Base-by-base conservation (phyloP, 148 eudicot species). In the Agrostemma githago region DNA sequence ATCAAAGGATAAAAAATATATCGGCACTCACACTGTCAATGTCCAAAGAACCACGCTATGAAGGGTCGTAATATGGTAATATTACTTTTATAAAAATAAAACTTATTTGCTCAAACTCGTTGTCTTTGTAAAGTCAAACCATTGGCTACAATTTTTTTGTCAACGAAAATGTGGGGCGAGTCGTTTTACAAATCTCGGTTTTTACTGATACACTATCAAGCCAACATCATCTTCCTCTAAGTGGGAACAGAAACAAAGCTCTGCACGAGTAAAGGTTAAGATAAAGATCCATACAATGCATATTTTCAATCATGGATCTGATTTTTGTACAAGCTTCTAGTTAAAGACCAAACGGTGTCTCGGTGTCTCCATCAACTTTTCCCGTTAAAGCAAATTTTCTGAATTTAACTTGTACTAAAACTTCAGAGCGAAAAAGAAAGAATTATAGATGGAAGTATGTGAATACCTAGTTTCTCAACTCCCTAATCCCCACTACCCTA, bases 71-170 rank as follows among this genome's bases (percentile, higher is more conserved):
- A n/a, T 26, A 62, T 61, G 56, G 44, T 40, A 42, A 19, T 51
- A 6, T 37, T 66, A 20, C 41, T 41, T 74, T 48, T 37, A 46
- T 48, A 66, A 53, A 80, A 80, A 72, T 72, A 80, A 72, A 72
- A 70, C 26, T 61, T 64, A 61, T 72, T 67, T 59, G 39, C 73
- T 72, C 60, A 20, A 80, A 5, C 69, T 72, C 8, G 34, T 76
- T 60, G 17, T 70, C 46, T 76, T 66, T 72, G 16, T 62, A 60
- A 73, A 61, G 63, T 68, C 67, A 3, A 15, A 21, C 34, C 20
- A 62, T 20, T 51, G 69, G 67, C 39, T 17, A 16, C 8, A 59
- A 17, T 46, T 59, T 1, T 38, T n/a, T 60, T 44, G 39, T 9
- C 26, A 70, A 44, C 3, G 59, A 56, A 5, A 44, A 43, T 4